A percentile compares a stretch with the other conserved stretches of the same genome.
Conservation (phyloP, 2,329 filamentous ascomycete species). For the Stagonosporopsis cucurbitacearum region DNA sequence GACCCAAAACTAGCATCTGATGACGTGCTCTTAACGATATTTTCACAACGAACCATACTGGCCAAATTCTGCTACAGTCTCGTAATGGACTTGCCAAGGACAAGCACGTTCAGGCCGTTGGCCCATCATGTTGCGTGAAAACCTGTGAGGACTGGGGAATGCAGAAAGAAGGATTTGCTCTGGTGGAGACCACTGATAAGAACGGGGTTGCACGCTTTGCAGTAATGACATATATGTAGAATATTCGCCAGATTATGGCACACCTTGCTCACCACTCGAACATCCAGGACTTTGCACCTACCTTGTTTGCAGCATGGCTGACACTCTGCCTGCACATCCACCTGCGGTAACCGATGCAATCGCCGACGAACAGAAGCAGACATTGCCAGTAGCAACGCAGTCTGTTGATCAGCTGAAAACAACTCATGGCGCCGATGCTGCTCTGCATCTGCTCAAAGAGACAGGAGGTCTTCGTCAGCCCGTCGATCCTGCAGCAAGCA, state of each 20-base stretch:
- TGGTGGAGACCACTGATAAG: not conserved
- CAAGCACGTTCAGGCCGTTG: not conserved
- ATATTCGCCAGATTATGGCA: not conserved
- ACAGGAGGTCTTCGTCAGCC: constrained; percentile 11
- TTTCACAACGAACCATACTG: not conserved
- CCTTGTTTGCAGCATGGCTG: not conserved
- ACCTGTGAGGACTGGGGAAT: not conserved
- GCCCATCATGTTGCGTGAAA: not conserved
- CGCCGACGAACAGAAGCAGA: not conserved
- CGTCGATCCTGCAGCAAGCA: constrained; percentile 13
- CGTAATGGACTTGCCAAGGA: not conserved
- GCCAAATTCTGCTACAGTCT: not conserved
- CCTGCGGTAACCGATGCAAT: not conserved
- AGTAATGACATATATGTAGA: not conserved
- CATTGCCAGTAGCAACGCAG: not conserved
- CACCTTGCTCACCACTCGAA: not conserved
- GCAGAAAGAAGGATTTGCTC: not conserved
- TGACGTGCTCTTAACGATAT: constrained; percentile 9
- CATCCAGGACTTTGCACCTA: not conserved
- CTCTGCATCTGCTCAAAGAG: constrained; percentile 17
- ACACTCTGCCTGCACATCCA: not conserved
- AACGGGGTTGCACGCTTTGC: not conserved
- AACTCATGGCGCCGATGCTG: constrained; percentile 18
- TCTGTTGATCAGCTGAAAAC: not conserved
- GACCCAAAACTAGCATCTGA: constrained; percentile 5